Percentiles rank a stretch among this genome's conserved stretches.
Evolutionary conservation across 306 rosid genomes (phyloP).

Genomic region (Ormosia semicastrata): DNA sequence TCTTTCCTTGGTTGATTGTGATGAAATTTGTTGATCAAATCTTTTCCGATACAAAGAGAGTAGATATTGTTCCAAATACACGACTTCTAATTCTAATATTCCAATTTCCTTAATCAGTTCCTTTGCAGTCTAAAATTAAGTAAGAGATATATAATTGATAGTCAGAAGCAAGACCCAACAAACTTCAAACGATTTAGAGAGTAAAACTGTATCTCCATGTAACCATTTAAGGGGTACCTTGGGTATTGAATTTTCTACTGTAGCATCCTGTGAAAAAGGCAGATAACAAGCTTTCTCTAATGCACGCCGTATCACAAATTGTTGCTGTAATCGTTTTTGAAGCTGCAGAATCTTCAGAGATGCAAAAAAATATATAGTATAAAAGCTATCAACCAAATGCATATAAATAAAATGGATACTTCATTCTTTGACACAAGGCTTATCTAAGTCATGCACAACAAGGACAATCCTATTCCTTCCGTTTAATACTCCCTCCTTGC

Average conservation of each 20-base stretch:
- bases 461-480: background rate
- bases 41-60: slow-evolving; percentile 75
- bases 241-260: slow-evolving; percentile 57
- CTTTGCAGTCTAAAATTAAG: slow-evolving; percentile 59
- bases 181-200: background rate
- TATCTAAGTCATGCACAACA: background rate
- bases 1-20: slow-evolving; percentile 47
- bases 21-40: slow-evolving; percentile 53
- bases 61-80: slow-evolving; percentile 70
- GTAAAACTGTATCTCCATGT: background rate
- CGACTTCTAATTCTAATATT: slow-evolving; percentile 74
- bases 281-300: slow-evolving; percentile 66
- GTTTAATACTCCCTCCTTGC: background rate
- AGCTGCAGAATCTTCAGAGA: slow-evolving; percentile 67
- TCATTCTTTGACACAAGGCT: background rate
- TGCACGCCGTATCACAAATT: slow-evolving; percentile 54
- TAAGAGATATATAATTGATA: slow-evolving; percentile 17
- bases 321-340: slow-evolving; percentile 71
- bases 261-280: slow-evolving; percentile 54
- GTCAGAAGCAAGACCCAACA: slow-evolving; percentile 17
- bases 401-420: background rate
- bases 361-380: slow-evolving; percentile 20
- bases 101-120: slow-evolving; percentile 81
- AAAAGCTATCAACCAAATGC: background rate
- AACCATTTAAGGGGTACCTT: slow-evolving; percentile 46